These are phyloP conservation scores for Symbiodinium pilosum DNA, from an alignment of 73 alveolate species.

Conservation along the genomic window DNA sequence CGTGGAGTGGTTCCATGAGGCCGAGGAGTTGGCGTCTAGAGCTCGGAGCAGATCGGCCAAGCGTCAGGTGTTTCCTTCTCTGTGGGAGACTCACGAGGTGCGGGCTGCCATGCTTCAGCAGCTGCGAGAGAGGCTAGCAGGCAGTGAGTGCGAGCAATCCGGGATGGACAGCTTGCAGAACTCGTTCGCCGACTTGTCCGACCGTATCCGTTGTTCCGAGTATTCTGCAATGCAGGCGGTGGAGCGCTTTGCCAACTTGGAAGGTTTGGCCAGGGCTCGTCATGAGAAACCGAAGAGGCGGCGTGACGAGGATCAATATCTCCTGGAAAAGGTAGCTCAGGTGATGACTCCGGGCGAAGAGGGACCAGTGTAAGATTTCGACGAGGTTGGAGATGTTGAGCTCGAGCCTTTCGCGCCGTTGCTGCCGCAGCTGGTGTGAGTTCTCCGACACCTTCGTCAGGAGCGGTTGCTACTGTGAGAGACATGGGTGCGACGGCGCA, in stretches of 20 bases:
- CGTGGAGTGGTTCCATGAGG: not conserved
- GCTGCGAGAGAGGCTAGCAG: no score
- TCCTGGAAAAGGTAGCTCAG: not conserved
- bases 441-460: no score
- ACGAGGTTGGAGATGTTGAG: not conserved
- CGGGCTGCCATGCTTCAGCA: not conserved
- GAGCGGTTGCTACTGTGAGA: not conserved
- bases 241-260: not conserved
- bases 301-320: not conserved
- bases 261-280: not conserved
- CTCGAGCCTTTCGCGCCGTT: no score
- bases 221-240: not conserved
- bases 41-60: not conserved
- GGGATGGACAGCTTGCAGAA: not conserved
- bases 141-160: no score
- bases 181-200: not conserved
- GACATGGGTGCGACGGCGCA: no score
- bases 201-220: not conserved
- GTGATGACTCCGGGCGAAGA: not conserved
- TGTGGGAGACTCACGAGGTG: conserved; percentile 39
- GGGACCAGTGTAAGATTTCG: not conserved
- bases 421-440: not conserved
- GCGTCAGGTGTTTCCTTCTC: conserved; percentile 12
- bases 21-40: not conserved
- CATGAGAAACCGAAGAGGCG: not conserved